Conservation (phyloP, 768 basidiomycete species). For the Lactarius evosmus region DNA sequence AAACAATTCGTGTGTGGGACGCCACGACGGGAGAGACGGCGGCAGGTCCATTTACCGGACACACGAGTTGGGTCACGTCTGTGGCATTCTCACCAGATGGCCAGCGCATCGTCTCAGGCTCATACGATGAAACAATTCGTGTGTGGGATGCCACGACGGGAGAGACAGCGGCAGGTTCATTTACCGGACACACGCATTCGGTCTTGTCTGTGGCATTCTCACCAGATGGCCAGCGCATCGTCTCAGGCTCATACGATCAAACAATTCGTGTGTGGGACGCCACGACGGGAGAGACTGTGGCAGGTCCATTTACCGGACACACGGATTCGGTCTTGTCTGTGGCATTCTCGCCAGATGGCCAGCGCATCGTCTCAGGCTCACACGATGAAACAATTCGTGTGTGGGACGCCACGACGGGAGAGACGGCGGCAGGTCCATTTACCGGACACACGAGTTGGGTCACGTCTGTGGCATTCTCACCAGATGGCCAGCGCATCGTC, state of each 20-base stretch:
- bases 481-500: conserved; percentile 1
- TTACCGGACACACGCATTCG: neutral
- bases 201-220: neutral
- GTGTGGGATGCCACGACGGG: neutral
- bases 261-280: neutral
- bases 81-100: neutral
- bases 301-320: neutral
- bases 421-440: neutral
- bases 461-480: neutral
- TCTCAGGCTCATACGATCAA: neutral
- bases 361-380: conserved; percentile 13
- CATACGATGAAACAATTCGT: neutral
- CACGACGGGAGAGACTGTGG: neutral
- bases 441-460: neutral
- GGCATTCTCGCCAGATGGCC: neutral
- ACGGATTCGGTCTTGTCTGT: neutral
- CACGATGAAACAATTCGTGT: neutral
- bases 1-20: neutral
- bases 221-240: neutral
- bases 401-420: neutral
- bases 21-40: neutral
- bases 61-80: neutral
- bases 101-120: neutral
- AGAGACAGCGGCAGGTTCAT: neutral
- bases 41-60: neutral